Base-by-base conservation (phyloP, 345 rosid genomes). In the Populus simonii region DNA sequence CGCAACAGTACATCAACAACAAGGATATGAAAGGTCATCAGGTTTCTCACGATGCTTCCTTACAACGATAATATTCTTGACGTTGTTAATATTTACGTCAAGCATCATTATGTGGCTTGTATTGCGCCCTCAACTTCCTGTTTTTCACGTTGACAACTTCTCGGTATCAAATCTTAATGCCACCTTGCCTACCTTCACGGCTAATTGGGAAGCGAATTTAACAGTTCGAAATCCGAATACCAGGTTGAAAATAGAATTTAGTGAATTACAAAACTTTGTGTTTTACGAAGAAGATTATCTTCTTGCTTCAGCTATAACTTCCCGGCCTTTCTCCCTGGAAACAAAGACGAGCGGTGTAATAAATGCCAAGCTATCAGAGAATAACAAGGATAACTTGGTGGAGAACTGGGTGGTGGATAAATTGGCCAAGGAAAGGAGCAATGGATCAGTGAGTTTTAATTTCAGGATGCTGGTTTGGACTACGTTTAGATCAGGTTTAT, bases 141-240 rank as follows among this genome's bases (percentile, higher is more conserved):
- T 82, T 74, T 82, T 91, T 71, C 88, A 88, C 47, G 86, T 88
- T 8, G 85, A 91, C 7, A 82, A 84, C 59, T 86, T 85, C 18
- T 73, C 86, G 22, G 88, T 90, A 9, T 84, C 88, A 6, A 82
- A 84, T 25, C 92, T 94, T 78, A 84, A 89, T 80, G 82, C 86
- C 72, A 77, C 87, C 0, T 2, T 69, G 0, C 78, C 82, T 83
- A 77, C 73, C 51, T 84, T 83, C 47, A 72, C 88, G 43, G 83
- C 83, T 41, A 84, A 85, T 75, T 84, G 85, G 81, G 84, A 88
- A 31, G 49, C 84, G 20, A 90, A 88, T 66, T 78, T 92, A 75
- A 84, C 93, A 0, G 78, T 90, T 33, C 84, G 85, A 9, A 94
- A 91, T 86, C 93, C 93, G 8, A 92, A 91, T 85, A 85, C 88